phyloP scores from a whole-genome alignment of 257 asterid genomes.

The Mitragyna speciosa region DNA sequence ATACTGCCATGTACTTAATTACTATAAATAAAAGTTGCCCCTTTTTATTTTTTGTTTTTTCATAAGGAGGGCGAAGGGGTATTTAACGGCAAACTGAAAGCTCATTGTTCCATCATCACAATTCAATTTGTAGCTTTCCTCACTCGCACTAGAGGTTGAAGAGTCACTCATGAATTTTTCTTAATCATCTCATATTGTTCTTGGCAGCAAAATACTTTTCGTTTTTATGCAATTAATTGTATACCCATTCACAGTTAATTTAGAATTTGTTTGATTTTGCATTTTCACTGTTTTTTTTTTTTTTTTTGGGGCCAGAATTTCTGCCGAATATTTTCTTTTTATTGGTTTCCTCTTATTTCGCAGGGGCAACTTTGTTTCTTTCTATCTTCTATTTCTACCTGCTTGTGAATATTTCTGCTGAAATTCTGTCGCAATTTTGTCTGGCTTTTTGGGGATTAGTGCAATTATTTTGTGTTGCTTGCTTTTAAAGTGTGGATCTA shows the following conservation, averaged over 20 bases:
- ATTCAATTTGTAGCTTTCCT: not conserved
- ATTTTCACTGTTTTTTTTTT: not conserved
- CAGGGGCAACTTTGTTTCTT: not conserved
- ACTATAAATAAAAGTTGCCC: not conserved
- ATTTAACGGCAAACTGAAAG: constrained; percentile 1
- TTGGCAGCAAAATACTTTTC: not conserved
- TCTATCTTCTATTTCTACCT: not conserved
- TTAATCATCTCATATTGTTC: not conserved
- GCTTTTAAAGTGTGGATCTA: constrained; percentile 2
- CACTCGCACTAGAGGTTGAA: not conserved
- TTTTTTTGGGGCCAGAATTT: not conserved
- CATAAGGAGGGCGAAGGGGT: not conserved
- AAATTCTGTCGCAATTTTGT: not conserved
- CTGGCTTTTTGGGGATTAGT: not conserved
- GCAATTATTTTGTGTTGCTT: not conserved
- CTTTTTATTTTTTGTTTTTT: not conserved
- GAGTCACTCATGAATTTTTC: not conserved
- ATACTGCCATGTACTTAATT: not conserved
- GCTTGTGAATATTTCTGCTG: constrained; percentile 4
- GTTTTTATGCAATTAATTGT: not conserved
- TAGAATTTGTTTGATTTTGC: not conserved
- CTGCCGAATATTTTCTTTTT: not conserved
- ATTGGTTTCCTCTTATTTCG: not conserved
- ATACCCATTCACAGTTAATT: not conserved
- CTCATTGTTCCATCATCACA: not conserved